These are phyloP conservation scores for Diaporthe longicolla DNA, from an alignment of 2,329 filamentous ascomycete species.

Conservation along the genomic window DNA sequence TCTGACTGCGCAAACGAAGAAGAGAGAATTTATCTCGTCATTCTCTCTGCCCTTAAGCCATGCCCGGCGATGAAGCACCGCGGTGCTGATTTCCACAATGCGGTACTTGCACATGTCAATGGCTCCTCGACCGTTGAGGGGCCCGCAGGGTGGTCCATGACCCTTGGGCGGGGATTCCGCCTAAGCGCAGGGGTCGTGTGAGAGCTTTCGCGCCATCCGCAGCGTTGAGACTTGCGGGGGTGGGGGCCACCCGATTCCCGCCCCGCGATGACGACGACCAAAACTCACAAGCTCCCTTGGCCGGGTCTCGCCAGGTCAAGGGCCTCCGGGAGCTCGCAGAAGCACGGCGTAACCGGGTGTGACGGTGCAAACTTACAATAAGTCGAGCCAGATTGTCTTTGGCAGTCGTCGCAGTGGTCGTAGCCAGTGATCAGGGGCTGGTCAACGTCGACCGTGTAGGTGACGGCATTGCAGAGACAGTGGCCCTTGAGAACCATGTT, in stretches of 20 bases:
- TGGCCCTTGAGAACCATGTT: conserved; percentile 77
- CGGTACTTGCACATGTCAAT: neutral
- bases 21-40: neutral
- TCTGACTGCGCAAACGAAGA: neutral
- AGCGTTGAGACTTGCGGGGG: conserved; percentile 34
- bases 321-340: neutral
- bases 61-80: neutral
- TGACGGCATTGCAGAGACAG: conserved; percentile 80
- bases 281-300: conserved; percentile 1
- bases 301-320: neutral
- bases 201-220: conserved; percentile 26
- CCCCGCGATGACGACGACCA: conserved; percentile 37
- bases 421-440: conserved; percentile 71
- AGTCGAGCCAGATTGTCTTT: conserved; percentile 77
- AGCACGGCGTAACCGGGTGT: neutral
- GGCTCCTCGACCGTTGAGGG: neutral
- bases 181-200: conserved; percentile 16
- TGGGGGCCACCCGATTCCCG: conserved; percentile 21
- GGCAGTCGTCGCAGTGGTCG: conserved; percentile 81
- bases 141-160: neutral
- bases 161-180: neutral
- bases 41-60: neutral
- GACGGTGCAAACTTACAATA: conserved; percentile 66
- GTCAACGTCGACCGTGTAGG: conserved; percentile 73
- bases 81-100: neutral